Conservation (phyloP, 345 rosid species). For the Trapa incisa region DNA sequence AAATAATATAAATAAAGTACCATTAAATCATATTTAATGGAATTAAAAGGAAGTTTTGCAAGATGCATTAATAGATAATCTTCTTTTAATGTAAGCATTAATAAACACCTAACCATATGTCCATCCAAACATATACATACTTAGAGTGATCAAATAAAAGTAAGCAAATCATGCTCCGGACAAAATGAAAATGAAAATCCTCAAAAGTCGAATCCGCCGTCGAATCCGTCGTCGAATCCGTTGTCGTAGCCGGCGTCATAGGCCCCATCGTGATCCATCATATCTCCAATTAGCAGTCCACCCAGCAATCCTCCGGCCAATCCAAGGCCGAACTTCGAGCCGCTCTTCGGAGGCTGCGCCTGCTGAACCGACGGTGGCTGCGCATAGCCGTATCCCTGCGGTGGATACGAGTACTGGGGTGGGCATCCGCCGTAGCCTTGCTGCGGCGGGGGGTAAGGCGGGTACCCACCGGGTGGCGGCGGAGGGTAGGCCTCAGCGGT, state of each 20-base stretch:
- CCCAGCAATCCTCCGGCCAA: slow-evolving; percentile 31
- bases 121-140: no score
- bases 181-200: no score
- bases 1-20: no score
- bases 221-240: background rate
- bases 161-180: no score
- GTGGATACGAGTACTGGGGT: slow-evolving; percentile 9
- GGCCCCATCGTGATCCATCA: slow-evolving; percentile 11
- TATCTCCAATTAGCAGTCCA: slow-evolving; percentile 23
- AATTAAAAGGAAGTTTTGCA: no score
- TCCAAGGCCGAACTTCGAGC: slow-evolving; percentile 22
- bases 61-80: no score
- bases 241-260: slow-evolving; percentile 3
- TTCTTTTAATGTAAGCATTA: no score
- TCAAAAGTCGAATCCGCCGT: slow-evolving; percentile 8
- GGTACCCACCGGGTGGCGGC: slow-evolving; percentile 12
- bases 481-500: background rate
- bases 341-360: slow-evolving; percentile 17
- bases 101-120: no score
- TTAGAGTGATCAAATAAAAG: no score
- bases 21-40: no score
- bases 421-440: slow-evolving; percentile 7
- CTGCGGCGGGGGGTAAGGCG: slow-evolving; percentile 9
- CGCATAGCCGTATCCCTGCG: slow-evolving; percentile 13
- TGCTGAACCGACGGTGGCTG: slow-evolving; percentile 5